Base-by-base conservation (phyloP, 2,329 filamentous ascomycete species). In the Phyllosticta citribraziliensis region DNA sequence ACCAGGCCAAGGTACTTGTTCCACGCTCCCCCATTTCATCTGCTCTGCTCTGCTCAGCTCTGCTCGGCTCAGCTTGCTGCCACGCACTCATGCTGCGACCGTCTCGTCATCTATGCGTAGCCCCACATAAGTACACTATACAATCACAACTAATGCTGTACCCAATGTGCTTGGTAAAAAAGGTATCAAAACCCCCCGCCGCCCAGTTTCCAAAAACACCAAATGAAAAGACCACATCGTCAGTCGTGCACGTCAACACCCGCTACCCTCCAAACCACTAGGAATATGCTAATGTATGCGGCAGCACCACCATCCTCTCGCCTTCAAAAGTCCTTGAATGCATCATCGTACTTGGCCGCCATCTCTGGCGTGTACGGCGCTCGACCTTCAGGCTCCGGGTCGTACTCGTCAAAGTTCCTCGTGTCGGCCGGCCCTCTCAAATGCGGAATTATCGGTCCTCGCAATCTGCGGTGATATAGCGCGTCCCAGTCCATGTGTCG, bases 341-440 rank as follows among this genome's bases (percentile, higher is more conserved):
- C 84, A 57, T 80, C 76, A 60, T 92, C 89, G 72, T 89, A 91
- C 74, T 84, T 84, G 53, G 79, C 77, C 35, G 79, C 79, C 80
- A 91, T 79, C 53, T 90, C 87, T 52, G 84, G 80, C 3, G 86
- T 88, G 68, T 91, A 92, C 61, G 78, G 75, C 50, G 88, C 85
- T 61, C 82, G 78, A 55, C 80, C 80, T 59, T 79, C 83, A 62
- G 87, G 84, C 69, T 91, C 87, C 63, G 90, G 87, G n/a, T 89
- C 87, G 68, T 93, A 94, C 52, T 86, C 80, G 68, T 93, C 89
- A 69, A 93, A 94, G 71, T 90, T 93, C 69, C 88, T 82, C 19
- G 89, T 86, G 69, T 93, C 89, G 33, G 88, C 88, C 0, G 85
- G 82, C 56, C 84, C 88, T 24, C 86, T 79, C 30, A 93, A 77